Percentiles rank a stretch among this genome's conserved stretches.
Evolutionary conservation across 306 rosid genomes (phyloP).

Genomic region (Boehmeria nivea): DNA sequence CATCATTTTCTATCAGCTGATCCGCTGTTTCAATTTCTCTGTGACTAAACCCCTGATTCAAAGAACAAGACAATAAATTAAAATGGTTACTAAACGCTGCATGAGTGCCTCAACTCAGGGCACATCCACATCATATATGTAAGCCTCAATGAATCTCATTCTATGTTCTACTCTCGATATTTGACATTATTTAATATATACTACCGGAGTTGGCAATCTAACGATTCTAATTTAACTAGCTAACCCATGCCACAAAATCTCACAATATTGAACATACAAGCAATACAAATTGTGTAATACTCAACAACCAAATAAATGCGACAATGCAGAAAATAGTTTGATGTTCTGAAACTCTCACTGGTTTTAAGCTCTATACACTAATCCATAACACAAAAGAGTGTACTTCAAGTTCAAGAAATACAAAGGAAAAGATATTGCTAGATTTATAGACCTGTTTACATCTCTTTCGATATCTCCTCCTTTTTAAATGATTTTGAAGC

Average conservation of each 20-base stretch:
- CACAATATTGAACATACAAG: no score
- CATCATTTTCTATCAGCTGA: conserved; percentile 26
- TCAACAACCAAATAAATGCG: conserved; percentile 2
- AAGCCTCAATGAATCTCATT: no score
- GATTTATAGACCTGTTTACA: conserved; percentile 45
- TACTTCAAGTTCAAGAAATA: conserved; percentile 2
- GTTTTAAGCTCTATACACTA: not conserved
- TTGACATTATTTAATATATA: no score
- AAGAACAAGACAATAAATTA: not conserved
- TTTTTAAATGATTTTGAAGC: conserved; percentile 74
- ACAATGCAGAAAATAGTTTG: not conserved
- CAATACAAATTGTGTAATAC: not conserved
- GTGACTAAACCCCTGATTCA: conserved; percentile 36
- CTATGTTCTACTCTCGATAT: no score
- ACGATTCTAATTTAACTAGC: not conserved
- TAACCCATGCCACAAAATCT: no score
- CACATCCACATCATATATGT: not conserved
- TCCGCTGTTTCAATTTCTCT: conserved; percentile 32
- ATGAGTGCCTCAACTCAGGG: no score
- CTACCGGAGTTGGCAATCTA: not conserved
- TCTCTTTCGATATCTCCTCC: conserved; percentile 59
- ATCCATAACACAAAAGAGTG: not conserved
- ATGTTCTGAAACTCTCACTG: no score
- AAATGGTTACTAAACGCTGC: not conserved
- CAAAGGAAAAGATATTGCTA: conserved; percentile 9